Percentiles rank a stretch among this genome's conserved stretches.
Evolutionary conservation across 257 asterid genomes (phyloP).

Genomic region (Verbena officinalis): DNA sequence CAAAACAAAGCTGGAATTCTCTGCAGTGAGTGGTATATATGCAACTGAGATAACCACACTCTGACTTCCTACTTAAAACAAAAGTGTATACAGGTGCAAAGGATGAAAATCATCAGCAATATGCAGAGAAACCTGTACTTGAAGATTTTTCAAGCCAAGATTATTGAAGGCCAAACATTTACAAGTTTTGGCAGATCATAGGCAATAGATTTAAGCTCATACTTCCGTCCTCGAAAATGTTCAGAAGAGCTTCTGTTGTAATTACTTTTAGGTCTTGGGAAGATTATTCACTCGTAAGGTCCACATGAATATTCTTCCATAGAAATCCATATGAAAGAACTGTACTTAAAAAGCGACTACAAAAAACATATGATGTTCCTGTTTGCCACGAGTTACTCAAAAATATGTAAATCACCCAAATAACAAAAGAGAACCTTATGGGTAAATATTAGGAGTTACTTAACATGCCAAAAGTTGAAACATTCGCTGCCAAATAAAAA

Average conservation of each 20-base stretch:
- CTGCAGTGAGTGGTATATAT: not conserved
- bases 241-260: not conserved
- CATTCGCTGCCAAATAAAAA: conserved; percentile 20
- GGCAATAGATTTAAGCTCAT: not conserved
- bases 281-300: not conserved
- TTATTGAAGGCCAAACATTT: no score
- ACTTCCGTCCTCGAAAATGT: not conserved
- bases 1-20: conserved; percentile 8
- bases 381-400: conserved; percentile 2
- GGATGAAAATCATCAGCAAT: conserved; percentile 17
- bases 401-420: not conserved
- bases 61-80: not conserved
- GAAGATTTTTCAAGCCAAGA: not conserved
- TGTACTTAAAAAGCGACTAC: not conserved
- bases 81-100: not conserved
- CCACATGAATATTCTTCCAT: not conserved
- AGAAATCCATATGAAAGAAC: conserved; percentile 16
- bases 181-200: not conserved
- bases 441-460: not conserved
- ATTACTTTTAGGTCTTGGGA: not conserved
- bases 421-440: not conserved
- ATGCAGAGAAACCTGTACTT: not conserved
- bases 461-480: conserved; percentile 19
- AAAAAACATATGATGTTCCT: conserved; percentile 4
- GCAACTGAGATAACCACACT: not conserved